Conservation (phyloP, 164 flowering plant species). For the Vitis cinerea region DNA sequence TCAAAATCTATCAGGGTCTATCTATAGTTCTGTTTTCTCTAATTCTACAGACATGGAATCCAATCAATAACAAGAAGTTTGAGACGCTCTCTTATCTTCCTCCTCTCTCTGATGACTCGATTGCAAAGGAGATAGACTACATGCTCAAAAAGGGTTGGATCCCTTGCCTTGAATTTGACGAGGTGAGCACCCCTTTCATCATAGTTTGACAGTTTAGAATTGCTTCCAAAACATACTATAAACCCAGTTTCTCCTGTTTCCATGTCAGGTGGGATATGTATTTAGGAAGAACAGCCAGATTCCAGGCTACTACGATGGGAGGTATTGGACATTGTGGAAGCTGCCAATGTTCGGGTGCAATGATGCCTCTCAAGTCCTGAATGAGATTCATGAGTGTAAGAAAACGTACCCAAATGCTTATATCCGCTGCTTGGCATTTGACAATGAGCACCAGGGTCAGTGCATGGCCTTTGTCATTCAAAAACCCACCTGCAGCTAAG, state of each 20-base stretch:
- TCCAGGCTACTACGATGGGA: conserved; percentile 81
- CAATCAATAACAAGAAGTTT: conserved; percentile 63
- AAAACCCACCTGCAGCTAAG: conserved; percentile 34
- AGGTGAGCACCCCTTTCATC: conserved; percentile 29
- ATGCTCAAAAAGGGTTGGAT: conserved; percentile 70
- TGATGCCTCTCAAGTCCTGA: conserved; percentile 55
- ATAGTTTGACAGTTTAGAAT: too few species aligned
- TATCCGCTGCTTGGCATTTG: conserved; percentile 67
- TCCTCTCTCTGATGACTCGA: conserved; percentile 57
- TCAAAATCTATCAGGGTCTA: too few species aligned
- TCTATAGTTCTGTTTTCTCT: not conserved
- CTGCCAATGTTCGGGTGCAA: conserved; percentile 81
- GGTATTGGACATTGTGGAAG: conserved; percentile 84
- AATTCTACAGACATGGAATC: conserved; percentile 65
- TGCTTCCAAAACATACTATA: too few species aligned
- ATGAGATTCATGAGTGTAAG: conserved; percentile 65
- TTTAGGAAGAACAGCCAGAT: conserved; percentile 51
- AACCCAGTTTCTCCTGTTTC: not conserved
- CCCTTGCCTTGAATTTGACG: conserved; percentile 74
- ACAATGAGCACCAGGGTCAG: conserved; percentile 54
- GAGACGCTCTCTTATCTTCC: conserved; percentile 75
- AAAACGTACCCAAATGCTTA: conserved; percentile 65
- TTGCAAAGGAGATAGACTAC: conserved; percentile 66
- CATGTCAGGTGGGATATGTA: conserved; percentile 48
- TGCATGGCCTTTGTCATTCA: conserved; percentile 77